Evolutionary conservation across 495 filamentous ascomycete genomes (phyloP), one percentile per base, ranked within the genome.

Genomic region (Recurvomyces mirabilis): DNA sequence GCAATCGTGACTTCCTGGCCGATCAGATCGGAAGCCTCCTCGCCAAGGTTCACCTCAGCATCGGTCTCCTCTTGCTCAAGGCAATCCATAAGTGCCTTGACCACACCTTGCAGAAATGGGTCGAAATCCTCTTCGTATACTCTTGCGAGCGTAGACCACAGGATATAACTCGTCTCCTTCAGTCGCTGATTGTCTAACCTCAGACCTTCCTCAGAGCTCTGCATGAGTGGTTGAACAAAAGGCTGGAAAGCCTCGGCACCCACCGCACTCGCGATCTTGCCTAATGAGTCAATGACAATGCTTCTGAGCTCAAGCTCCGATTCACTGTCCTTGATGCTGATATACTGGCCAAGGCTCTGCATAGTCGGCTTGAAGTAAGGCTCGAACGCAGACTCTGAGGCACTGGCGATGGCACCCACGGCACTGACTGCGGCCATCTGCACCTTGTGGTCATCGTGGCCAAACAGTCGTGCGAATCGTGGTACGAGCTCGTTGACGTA

Each of bases 91-190:
- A 98, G 71, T 34, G 82, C 87, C 55, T 86, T 81, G 53, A 93
- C 79, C 38, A 87, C 87, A 38, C 82, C 87, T 4, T 77, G 72
- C 5, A 98, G 75, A 70, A 93, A 94, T 12, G 82, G 79, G 34
- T 77, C 72, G 59, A 98, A 94, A 26, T 93, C 78, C 59, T 87
- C 87, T 53, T 79, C 76, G 60, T 98, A 98, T 6, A 98, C 86
- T 65, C 89, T 93, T 38, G 91, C 81, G 63, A 98, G 79, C 19
- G 79, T 83, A 54, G 84, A 85, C 87, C 91, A 98, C 49, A 98
- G 75, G 51, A 96, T 87, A 65, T 93, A 98, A 59, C 85, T 93
- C 41, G 87, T 95, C 66, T 98, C 93, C 59, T 84, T 78, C 37
- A 98, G 74, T 39, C 88, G 74, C 9, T 87, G 81, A 66, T 94